These are phyloP conservation scores for Skeletonema potamos DNA, from an alignment of 108 stramenopile genomes.

Conservation along the genomic window DNA sequence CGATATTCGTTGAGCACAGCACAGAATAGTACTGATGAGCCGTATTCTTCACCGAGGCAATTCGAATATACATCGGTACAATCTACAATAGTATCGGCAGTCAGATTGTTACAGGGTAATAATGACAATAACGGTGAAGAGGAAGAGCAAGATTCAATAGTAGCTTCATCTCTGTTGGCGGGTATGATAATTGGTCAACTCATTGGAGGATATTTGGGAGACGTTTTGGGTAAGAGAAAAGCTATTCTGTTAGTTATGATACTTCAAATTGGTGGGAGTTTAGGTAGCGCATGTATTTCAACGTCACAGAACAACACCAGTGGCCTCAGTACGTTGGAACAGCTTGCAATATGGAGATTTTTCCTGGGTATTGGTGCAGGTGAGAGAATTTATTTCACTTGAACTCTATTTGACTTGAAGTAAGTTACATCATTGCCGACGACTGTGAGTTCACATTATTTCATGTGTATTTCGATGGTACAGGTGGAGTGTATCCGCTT, in stretches of 20 bases:
- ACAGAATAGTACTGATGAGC: constrained; percentile 3
- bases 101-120: neutral
- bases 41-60: constrained; percentile 20
- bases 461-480: too few species aligned
- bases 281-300: constrained; percentile 53
- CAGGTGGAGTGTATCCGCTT: constrained; percentile 73
- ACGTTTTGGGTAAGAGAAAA: constrained; percentile 61
- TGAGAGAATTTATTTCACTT: too few species aligned
- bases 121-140: neutral
- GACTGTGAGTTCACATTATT: too few species aligned
- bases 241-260: constrained; percentile 77
- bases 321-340: constrained; percentile 17
- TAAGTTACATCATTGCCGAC: too few species aligned
- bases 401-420: too few species aligned
- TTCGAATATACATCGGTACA: neutral
- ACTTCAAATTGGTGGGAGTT: constrained; percentile 71
- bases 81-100: neutral
- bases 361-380: constrained; percentile 64
- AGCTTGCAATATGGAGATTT: constrained; percentile 60
- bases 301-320: neutral
- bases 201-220: constrained; percentile 80
- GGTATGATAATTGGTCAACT: constrained; percentile 91
- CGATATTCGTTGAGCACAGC: constrained; percentile 18
- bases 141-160: constrained; percentile 39
- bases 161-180: constrained; percentile 72